Percentiles rank a stretch among this genome's conserved stretches.
phyloP scores from a whole-genome alignment of 2,329 filamentous ascomycete genomes.

The Aureobasidium sp. region DNA sequence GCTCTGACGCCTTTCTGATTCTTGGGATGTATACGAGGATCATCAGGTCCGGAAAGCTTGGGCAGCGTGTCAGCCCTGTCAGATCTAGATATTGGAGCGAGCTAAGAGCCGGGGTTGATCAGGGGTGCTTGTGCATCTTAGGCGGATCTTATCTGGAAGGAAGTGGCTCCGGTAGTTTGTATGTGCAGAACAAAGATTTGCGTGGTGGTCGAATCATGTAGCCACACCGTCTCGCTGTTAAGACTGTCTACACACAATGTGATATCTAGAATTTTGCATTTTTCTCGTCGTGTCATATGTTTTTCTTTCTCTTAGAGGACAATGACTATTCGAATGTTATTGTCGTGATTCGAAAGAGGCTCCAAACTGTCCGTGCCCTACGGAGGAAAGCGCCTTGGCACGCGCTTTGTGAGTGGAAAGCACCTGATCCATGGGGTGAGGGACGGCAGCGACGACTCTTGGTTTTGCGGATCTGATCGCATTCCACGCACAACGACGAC shows the following conservation, averaged over 20 bases:
- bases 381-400: not conserved
- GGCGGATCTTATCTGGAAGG: conserved; percentile 6
- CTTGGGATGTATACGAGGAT: not conserved
- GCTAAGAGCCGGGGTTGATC: not conserved
- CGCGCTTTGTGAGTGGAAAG: not conserved
- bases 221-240: not conserved
- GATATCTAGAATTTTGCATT: not conserved
- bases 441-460: conserved; percentile 6
- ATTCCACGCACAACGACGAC: conserved; percentile 2
- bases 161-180: not conserved
- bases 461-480: not conserved
- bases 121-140: not conserved
- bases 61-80: conserved; percentile 1
- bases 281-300: not conserved
- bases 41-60: not conserved
- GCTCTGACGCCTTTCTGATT: not conserved
- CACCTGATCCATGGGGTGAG: not conserved
- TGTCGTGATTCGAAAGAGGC: not conserved
- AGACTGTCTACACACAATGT: rapidly evolving
- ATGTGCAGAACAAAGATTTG: not conserved
- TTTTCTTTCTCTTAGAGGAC: not conserved
- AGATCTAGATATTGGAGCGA: not conserved
- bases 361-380: not conserved
- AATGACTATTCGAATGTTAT: not conserved
- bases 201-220: not conserved